Base-by-base conservation (phyloP, 352 stramenopile genomes). In the Phytophthora pisi region DNA sequence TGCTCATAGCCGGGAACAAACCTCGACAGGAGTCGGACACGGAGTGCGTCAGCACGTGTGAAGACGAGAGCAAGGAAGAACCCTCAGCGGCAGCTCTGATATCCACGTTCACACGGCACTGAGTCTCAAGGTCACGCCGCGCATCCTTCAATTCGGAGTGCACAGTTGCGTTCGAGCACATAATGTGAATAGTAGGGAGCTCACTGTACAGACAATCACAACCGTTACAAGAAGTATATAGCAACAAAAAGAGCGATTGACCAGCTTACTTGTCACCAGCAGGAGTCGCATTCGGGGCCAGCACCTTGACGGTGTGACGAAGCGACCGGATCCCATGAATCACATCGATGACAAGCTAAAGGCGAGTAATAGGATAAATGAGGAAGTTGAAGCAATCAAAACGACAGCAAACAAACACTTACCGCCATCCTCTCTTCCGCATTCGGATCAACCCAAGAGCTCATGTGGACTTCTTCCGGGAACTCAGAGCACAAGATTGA, bases 281-380 rank as follows among this genome's bases (percentile, higher is more conserved):
- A n/a, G 67, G 20, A 18, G 58, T 49, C 10, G 79, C 75, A 26
- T 72, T 87, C 2, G 86, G 84, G 13, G 86, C 80, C 23, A 94
- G 70, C 1, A 81, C 82, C 59, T 91, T 94, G 51, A 92, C 72
- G 0, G 83, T 92, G 66, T 92, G 88, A 10, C 83, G 79, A 13
- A 99, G 81, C 5, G 97, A 99, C 15, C 97, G 87, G 50, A 97
- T 98, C 18, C 90, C 93, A 68, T 98, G 90, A 57, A 99, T 92
- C 38, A 98, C 85, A 23, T 95, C 88, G 64, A 93, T 68, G 23
- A 95, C 75, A 16, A 93, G 61, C 87, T 95, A 55, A 31, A 52
- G 57, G 38, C 7, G 5, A 40, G 51, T 10, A 55, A 28, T 9
- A 31, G 5, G 28, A 31, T 31, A 31, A 31, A 31, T 31, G 0